phyloP scores from a whole-genome alignment of 225 moss, liverwort and hornwort genomes.

The Bryum argenteum region DNA sequence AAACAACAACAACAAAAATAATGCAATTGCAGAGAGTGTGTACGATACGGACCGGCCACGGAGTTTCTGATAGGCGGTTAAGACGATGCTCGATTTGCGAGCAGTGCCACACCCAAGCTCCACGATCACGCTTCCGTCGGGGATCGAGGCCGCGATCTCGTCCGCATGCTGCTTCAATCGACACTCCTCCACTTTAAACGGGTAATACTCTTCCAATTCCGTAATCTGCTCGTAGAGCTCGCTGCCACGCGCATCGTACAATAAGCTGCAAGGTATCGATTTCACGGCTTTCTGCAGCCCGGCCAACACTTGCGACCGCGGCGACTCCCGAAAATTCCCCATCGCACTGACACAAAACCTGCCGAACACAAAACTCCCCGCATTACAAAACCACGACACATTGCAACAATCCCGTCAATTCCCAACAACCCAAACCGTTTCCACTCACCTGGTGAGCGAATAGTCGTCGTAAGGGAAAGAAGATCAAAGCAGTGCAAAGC shows the following conservation, averaged over 20 bases:
- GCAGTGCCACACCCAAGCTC: conserved; percentile 97
- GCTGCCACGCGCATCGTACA: conserved; percentile 80
- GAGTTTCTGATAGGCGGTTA: conserved; percentile 57
- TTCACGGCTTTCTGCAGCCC: conserved; percentile 47
- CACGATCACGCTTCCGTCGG: conserved; percentile 65
- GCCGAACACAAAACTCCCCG: background rate
- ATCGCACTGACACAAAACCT: conserved; percentile 27
- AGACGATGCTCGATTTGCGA: conserved; percentile 67
- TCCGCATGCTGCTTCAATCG: conserved; percentile 49
- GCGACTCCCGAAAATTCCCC: conserved; percentile 31
- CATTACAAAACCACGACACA: conserved; percentile 5
- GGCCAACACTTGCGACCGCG: conserved; percentile 37
- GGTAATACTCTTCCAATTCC: conserved; percentile 80
- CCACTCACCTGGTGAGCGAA: conserved; percentile 30
- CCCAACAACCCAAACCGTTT: too few relatives aligned
- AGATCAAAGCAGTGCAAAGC: background rate
- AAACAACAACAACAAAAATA: too few relatives aligned
- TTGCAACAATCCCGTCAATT: background rate
- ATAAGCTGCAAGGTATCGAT: conserved; percentile 61
- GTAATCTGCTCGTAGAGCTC: conserved; percentile 80
- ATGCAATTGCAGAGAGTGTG: background rate
- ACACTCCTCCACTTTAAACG: conserved; percentile 69
- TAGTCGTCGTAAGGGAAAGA: conserved; percentile 13
- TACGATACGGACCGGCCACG: conserved; percentile 52
- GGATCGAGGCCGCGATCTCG: conserved; percentile 58